phyloP scores from a whole-genome alignment of 768 basidiomycete species.

The Termitomyces sp. region DNA sequence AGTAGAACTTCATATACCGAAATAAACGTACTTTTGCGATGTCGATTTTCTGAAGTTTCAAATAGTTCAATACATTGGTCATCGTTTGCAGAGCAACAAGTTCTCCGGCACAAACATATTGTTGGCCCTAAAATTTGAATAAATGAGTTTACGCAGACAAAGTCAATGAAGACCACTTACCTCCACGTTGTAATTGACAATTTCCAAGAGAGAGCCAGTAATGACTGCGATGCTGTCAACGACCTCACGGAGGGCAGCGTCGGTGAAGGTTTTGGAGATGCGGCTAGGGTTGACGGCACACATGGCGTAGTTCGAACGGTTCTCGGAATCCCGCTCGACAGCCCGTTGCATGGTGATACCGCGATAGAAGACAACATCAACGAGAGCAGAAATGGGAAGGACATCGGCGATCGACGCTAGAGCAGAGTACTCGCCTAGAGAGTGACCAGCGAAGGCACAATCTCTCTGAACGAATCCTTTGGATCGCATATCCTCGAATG shows the following conservation, averaged over 20 bases:
- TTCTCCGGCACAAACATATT: slow-evolving; percentile 99
- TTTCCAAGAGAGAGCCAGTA: slow-evolving; percentile 86
- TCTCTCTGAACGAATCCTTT: slow-evolving; percentile 93
- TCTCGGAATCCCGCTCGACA: slow-evolving; percentile 91
- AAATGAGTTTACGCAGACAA: slow-evolving; percentile 3
- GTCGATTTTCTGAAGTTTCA: slow-evolving; percentile 96
- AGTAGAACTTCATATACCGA: background rate
- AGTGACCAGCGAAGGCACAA: slow-evolving; percentile 96
- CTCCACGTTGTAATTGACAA: slow-evolving; percentile 96
- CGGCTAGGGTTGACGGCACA: slow-evolving; percentile 98
- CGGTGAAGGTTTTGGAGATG: slow-evolving; percentile 92
- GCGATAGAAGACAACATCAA: slow-evolving; percentile 99
- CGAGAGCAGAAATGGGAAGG: slow-evolving; percentile 89
- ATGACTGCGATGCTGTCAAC: slow-evolving; percentile 84
- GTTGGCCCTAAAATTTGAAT: slow-evolving; percentile 72
- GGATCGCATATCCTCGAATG: slow-evolving; percentile 96
- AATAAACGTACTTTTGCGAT: slow-evolving; percentile 62
- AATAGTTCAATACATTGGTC: slow-evolving; percentile 94
- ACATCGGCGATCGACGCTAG: slow-evolving; percentile 97
- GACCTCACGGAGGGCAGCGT: slow-evolving; percentile 94
- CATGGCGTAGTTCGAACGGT: slow-evolving; percentile 97
- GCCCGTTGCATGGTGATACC: slow-evolving; percentile 99
- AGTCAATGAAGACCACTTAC: slow-evolving; percentile 35
- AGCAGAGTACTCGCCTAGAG: slow-evolving; percentile 97
- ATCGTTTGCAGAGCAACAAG: slow-evolving; percentile 89